These are phyloP conservation scores for Chaetomidium leptoderma DNA, from an alignment of 495 filamentous ascomycete genomes.

Conservation along the genomic window DNA sequence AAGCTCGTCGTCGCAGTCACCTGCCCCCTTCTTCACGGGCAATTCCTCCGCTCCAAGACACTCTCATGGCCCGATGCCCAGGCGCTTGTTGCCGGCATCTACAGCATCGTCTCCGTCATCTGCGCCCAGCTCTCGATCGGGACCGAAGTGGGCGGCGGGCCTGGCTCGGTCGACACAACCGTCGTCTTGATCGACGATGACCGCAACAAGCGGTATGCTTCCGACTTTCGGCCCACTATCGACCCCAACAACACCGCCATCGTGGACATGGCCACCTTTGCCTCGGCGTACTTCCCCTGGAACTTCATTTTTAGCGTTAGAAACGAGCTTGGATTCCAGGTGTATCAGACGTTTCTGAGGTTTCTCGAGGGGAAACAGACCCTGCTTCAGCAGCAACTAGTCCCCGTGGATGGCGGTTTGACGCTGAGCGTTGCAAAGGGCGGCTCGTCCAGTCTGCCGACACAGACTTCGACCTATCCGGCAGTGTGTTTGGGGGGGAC, in stretches of 20 bases:
- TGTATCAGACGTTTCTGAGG: slow-evolving; percentile 41
- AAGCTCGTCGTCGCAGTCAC: slow-evolving; percentile 53
- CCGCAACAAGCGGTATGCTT: slow-evolving; percentile 30
- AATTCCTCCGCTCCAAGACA: slow-evolving; percentile 44
- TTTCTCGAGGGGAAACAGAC: slow-evolving; percentile 45
- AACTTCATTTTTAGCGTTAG: slow-evolving; percentile 62
- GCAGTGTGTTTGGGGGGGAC: slow-evolving; percentile 83
- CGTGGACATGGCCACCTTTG: slow-evolving; percentile 62
- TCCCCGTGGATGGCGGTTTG: slow-evolving; percentile 47
- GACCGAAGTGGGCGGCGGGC: slow-evolving; percentile 56
- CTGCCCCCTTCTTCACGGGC: slow-evolving; percentile 48
- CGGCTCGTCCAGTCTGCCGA: slow-evolving; percentile 5
- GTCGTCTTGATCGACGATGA: slow-evolving; percentile 66
- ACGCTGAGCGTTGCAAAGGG: slow-evolving; percentile 31
- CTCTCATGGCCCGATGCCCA: slow-evolving; percentile 60
- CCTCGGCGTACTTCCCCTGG: slow-evolving; percentile 62
- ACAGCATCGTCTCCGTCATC: slow-evolving; percentile 67
- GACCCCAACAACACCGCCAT: slow-evolving; percentile 51
- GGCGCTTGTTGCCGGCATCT: slow-evolving; percentile 66
- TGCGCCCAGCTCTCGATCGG: slow-evolving; percentile 56
- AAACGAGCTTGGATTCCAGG: slow-evolving; percentile 50
- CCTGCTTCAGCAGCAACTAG: slow-evolving; percentile 40
- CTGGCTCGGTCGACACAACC: slow-evolving; percentile 71
- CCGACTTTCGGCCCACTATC: slow-evolving; percentile 30
- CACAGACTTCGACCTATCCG: slow-evolving; percentile 30